These are phyloP conservation scores for Collybiopsis confluens DNA, from an alignment of 768 basidiomycete species.

Conservation along the genomic window DNA sequence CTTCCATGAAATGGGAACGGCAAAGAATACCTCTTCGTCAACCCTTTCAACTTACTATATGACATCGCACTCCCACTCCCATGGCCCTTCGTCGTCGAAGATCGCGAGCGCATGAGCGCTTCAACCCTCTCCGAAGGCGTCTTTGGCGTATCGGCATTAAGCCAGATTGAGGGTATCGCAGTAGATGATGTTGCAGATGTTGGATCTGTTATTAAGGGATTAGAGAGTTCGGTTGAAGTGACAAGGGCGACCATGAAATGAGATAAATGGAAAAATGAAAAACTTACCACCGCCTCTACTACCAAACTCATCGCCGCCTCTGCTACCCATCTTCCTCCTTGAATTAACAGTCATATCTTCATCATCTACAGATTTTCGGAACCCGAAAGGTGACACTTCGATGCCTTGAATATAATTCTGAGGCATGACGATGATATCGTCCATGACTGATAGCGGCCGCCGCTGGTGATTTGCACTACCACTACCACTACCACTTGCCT, in stretches of 20 bases:
- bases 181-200: no score
- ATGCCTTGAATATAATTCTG: not conserved
- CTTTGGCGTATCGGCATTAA: slow-evolving; percentile 7
- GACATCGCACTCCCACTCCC: no score
- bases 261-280: not conserved
- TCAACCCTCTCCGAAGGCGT: slow-evolving; percentile 2
- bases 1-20: slow-evolving; percentile 2
- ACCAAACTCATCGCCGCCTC: no score
- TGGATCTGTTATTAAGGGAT: no score
- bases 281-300: not conserved
- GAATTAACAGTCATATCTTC: not conserved
- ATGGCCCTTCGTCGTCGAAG: not conserved
- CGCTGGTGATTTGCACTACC: no score
- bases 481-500: no score
- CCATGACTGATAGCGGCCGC: not conserved
- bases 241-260: no score
- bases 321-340: slow-evolving; percentile 1
- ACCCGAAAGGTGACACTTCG: not conserved
- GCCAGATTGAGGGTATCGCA: slow-evolving; percentile 9
- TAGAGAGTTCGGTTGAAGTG: no score
- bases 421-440: slow-evolving; percentile 5
- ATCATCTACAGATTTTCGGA: slow-evolving; percentile 4
- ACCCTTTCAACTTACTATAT: not conserved
- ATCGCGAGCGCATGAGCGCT: slow-evolving; percentile 3
- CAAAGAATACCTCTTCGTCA: slow-evolving; percentile 3